Base-by-base conservation (phyloP, 805 yeast species). In the Metschnikowia dekortorum region DNA sequence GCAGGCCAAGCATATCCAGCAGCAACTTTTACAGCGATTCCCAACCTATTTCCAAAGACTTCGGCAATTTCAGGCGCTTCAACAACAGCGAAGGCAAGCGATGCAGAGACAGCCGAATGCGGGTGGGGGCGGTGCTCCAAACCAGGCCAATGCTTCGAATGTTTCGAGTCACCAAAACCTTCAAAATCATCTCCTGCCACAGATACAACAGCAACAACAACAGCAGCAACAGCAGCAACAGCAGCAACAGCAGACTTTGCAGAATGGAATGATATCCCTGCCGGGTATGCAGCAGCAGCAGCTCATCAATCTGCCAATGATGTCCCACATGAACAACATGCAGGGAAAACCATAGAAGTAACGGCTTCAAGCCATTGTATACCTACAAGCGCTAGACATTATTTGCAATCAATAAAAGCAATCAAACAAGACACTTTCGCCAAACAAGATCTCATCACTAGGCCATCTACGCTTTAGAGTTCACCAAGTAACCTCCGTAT, bases 1-100 rank as follows among this genome's bases (percentile, higher is more conserved):
- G 48, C 77, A 73, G 54, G 74, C 75, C 13, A 70, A 71, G 48
- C 50, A 59, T 9, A 52, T 68, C 16, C 75, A 71, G 53, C 73
- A 68, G 39, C 71, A 68, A 41, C 57, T 71, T 51, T 42, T 69
- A 6, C 74, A 69, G 51, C 62, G 67, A 47, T 71, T 67, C 55
- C 74, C 74, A 1, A 53, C 60, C 4, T 70, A 71, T 50, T 71
- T 69, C 54, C 74, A 70, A 50, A 58, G 71, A 41, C 60, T 71
- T 32, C 60, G 69, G n/a, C 73, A 69, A 45, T 61, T 67, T 34
- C 75, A 70, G 50, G 42, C 65, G n/a, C 53, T 65, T 34, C 71
- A 65, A 46, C 69, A 64, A 29, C 65, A 61, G 37, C 49, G 66
- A 33, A 46, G 43, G 7, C 42, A 43, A 18, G 57, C 59, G 9